A percentile compares a stretch with the other conserved stretches of the same genome.
Evolutionary conservation across 2,329 filamentous ascomycete genomes (phyloP).

Genomic region (Arthrinium phaeospermum): DNA sequence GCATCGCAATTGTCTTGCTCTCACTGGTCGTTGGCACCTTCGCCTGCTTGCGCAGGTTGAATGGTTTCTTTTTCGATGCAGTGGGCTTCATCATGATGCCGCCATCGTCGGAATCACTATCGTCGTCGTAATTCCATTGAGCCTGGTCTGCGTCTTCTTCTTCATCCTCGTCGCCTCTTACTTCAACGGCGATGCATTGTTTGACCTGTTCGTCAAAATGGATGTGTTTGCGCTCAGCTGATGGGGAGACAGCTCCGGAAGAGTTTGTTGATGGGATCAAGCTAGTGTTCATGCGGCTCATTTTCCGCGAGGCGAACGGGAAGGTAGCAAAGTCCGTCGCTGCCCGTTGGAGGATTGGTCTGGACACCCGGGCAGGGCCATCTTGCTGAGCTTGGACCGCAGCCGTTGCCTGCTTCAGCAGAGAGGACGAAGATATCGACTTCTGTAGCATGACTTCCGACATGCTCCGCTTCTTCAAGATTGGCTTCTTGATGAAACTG

Average conservation of each 20-base stretch:
- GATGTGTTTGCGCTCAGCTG: constrained; percentile 80
- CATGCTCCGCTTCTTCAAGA: constrained; percentile 95
- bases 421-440: constrained; percentile 84
- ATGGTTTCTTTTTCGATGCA: constrained; percentile 59
- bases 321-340: constrained; percentile 73
- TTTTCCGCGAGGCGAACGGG: constrained; percentile 65
- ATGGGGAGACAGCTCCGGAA: constrained; percentile 70
- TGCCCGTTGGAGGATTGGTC: constrained; percentile 65
- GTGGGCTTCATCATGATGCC: constrained; percentile 82
- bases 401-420: constrained; percentile 87
- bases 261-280: constrained; percentile 71
- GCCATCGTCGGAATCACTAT: constrained; percentile 76
- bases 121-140: constrained; percentile 49
- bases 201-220: constrained; percentile 96
- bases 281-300: constrained; percentile 68
- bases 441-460: constrained; percentile 93
- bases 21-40: constrained; percentile 58
- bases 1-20: constrained; percentile 85
- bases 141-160: constrained; percentile 62
- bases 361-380: constrained; percentile 51
- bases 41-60: constrained; percentile 53
- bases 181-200: constrained; percentile 92
- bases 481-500: constrained; percentile 85
- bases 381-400: constrained; percentile 82
- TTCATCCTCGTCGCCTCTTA: constrained; percentile 78